A percentile compares a stretch with the other conserved stretches of the same genome.
Conservation (phyloP, 2,329 filamentous ascomycete genomes). For the Sphaerulina vaccinii region DNA sequence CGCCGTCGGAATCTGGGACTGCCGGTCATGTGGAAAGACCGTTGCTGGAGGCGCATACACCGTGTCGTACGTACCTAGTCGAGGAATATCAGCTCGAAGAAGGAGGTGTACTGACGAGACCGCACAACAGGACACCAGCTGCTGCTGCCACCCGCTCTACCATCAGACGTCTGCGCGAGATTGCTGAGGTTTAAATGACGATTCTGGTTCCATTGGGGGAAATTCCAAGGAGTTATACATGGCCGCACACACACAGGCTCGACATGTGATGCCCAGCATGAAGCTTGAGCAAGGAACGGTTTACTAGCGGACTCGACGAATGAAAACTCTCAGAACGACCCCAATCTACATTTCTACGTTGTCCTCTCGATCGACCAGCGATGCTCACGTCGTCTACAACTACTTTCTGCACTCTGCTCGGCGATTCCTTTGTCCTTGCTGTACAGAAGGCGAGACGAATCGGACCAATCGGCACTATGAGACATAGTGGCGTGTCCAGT, state of each 20-base stretch:
- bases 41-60: constrained; percentile 91
- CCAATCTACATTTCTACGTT: constrained; percentile 4
- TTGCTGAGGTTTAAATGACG: constrained; percentile 78
- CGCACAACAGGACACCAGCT: constrained; percentile 70
- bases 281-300: constrained; percentile 20
- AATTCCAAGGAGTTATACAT: constrained; percentile 30
- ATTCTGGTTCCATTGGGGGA: constrained; percentile 28
- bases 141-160: constrained; percentile 93
- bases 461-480: not conserved
- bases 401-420: not conserved
- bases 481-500: not conserved
- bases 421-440: constrained; percentile 15
- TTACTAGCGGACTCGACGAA: constrained; percentile 30
- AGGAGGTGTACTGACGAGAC: constrained; percentile 12
- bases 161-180: constrained; percentile 94
- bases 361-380: constrained; percentile 13
- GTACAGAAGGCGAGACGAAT: not conserved
- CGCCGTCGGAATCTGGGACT: constrained; percentile 94
- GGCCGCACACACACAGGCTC: constrained; percentile 20
- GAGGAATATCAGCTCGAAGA: not conserved
- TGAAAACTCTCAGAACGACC: constrained; percentile 27
- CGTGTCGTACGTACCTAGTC: constrained; percentile 76
- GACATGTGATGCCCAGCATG: constrained; percentile 21
- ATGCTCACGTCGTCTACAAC: not conserved
- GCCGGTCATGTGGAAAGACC: constrained; percentile 92